Conservation (phyloP, 2,329 filamentous ascomycete species). For the Didymella keratinophila region DNA sequence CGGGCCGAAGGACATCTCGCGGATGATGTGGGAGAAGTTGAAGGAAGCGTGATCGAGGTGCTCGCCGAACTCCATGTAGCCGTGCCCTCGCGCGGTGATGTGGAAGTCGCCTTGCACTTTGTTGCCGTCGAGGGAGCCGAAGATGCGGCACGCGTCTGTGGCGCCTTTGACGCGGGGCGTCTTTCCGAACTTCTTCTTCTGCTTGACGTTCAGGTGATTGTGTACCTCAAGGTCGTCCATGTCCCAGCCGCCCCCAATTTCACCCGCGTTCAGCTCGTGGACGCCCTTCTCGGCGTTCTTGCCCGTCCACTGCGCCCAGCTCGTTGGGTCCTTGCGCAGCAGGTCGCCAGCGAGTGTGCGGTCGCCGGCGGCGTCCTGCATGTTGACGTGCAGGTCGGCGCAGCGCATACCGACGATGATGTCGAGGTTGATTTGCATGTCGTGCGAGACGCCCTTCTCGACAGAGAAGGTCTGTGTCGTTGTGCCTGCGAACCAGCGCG, state of each 20-base stretch:
- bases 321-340: conserved; percentile 78
- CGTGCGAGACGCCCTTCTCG: conserved; percentile 86
- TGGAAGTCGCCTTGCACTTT: conserved; percentile 99
- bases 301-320: conserved; percentile 80
- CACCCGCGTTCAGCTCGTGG: conserved; percentile 55
- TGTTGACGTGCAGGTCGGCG: conserved; percentile 89
- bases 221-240: conserved; percentile 87
- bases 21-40: conserved; percentile 98
- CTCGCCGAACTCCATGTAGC: conserved; percentile 81
- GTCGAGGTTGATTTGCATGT: conserved; percentile 94
- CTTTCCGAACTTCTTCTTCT: conserved; percentile 72
- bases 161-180: conserved; percentile 71
- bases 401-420: conserved; percentile 91
- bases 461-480: conserved; percentile 93
- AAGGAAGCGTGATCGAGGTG: conserved; percentile 86
- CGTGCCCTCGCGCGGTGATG: conserved; percentile 92
- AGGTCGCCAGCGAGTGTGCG: conserved; percentile 82
- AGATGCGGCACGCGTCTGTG: conserved; percentile 84
- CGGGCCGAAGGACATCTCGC: conserved; percentile 95
- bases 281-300: conserved; percentile 66
- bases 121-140: conserved; percentile 88
- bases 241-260: conserved; percentile 66
- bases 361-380: conserved; percentile 94
- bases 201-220: conserved; percentile 81
- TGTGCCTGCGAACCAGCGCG: conserved; percentile 81